Evolutionary conservation across 495 filamentous ascomycete species (phyloP), one percentile per base, ranked within the genome.

Genomic region (Penicillium chermesinum): DNA sequence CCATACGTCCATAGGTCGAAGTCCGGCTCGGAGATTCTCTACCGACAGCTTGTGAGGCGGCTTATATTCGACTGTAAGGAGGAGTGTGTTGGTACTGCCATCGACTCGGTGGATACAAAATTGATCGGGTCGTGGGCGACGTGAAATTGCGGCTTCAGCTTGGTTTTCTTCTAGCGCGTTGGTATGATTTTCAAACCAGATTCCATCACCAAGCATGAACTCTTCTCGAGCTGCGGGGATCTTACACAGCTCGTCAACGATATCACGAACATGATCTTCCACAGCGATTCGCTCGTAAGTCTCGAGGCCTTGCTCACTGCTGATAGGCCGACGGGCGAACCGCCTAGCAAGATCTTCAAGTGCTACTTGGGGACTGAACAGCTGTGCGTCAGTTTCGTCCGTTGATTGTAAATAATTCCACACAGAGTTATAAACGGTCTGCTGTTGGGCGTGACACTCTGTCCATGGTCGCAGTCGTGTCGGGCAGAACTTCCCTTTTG

Each of bases 11-110:
- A 61, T 63, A 4, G 37, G 50, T 15, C 55, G 49, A 40, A 69
- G 54, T 2, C 67, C 66, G 16, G 33, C 38, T 7, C 57, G 61
- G 36, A 71, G 42, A 38, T 50, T 47, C 27, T 48, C 58, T 5
- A 59, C 41, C 2, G 62, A 49, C 9, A 71, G 58, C 52, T 71
- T 72, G 40, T 69, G 59, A 18, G 59, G 56, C 13, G 64, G 60
- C 40, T 72, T 72, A 37, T 70, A 67, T 43, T 67, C 58, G 18
- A 65, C 60, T 0, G 58, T 54, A 4, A 49, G 54, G 18, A 62
- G 52, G 9, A 66, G 34, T 18, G 49, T 62, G 22, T 40, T 55
- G 14, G 53, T 59, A 34, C 37, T 45, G 41, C 46, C 43, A 9
- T 59, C 48, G 22, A 59, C 49, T 13, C 56, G 44, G 27, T 58